Evolutionary conservation across 495 filamentous ascomycete species (phyloP), one percentile per base, ranked within the genome.

Genomic region (Glonium stellatum): DNA sequence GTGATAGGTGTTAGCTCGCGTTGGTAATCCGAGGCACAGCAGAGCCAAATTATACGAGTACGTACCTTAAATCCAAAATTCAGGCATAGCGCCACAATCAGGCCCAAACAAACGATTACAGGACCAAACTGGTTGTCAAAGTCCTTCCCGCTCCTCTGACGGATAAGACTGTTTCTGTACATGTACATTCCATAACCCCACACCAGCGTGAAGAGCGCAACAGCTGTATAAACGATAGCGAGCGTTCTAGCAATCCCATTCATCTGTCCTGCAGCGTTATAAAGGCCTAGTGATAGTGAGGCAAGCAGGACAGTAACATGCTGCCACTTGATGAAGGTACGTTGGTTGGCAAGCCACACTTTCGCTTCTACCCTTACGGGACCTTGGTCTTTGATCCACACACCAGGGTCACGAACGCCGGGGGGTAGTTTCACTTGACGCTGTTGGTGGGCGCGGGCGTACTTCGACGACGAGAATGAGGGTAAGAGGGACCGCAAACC

Each of bases 291-390:
- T 2, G 89, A 88, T 31, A 98, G 72, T 23, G 82, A 84, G 10
- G 90, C 90, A 8, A 97, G 82, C 27, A 97, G 78, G 23, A 98
- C 80, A 55, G 83, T 86, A 63, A 97, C 87, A 69, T 97, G 91
- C 72, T 96, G 87, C 93, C 93, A 98, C 71, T 96, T 96, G 71
- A 98, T 83, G 67, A 96, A 98, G 0, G 93, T 98, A 48, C 93
- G 84, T 75, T 98, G 89, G 70, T 98, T 98, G 51, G 93, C 93
- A 36, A 98, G 87, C 92, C 93, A 98, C 5, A 98, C 92, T 73
- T 98, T 98, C 42, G 89, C 88, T 73, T 98, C 93, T 41, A 98
- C 90, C 54, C 88, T 82, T 36, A 97, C 79, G 0, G 90, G 89
- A 0, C 92, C 92, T 0, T 87, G 78, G 72, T 98, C 92, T 77